Base-by-base conservation (phyloP, 345 rosid species). In the Sapria himalayana region DNA sequence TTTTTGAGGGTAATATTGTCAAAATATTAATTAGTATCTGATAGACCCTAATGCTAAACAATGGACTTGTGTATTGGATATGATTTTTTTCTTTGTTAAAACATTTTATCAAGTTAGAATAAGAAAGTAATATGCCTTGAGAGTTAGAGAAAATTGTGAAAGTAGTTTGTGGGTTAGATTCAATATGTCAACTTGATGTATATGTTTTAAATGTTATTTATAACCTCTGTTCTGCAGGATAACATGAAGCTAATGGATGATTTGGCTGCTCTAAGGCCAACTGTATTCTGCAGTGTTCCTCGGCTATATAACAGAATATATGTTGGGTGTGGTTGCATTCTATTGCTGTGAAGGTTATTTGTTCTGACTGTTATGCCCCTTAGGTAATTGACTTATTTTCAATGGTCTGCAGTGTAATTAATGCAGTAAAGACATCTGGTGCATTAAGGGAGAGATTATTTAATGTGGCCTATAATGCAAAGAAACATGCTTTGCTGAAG, bases 281-380 rank as follows among this genome's bases (percentile, higher is more conserved):
- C 98, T 23, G 1, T 89, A 49, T 89, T 89, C 63, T 59, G 75
- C 74, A 82, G 98, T 35, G 95, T 89, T 51, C 98, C 98, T 65
- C 89, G 98, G 50, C 60, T 82, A 47, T 82, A 72, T 54, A 82
- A 82, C 48, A 79, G 95, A 69, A 79, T 89, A 60, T 89, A 89
- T 58, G 71, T 55, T 27, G 81, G 98, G 98, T 82, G 55, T 62
- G 29, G 15, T 37, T 39, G 51, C 52, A n/a, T 22, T 41, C 42
- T 39, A 19, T 25, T 45, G 51, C 48, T 50, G 19, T 41, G 58
- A 17, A 50, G 43, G 15, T 52, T 15, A 15, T 31, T 21, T 15
- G 47, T 27, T 48, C 40, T 34, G 25, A 12, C 18, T 39, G 21
- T 23, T 58, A 7, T 33, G 19, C 52, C 39, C 23, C 17, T 33